phyloP scores from a whole-genome alignment of 345 rosid genomes.

The Anacardium occidentale region DNA sequence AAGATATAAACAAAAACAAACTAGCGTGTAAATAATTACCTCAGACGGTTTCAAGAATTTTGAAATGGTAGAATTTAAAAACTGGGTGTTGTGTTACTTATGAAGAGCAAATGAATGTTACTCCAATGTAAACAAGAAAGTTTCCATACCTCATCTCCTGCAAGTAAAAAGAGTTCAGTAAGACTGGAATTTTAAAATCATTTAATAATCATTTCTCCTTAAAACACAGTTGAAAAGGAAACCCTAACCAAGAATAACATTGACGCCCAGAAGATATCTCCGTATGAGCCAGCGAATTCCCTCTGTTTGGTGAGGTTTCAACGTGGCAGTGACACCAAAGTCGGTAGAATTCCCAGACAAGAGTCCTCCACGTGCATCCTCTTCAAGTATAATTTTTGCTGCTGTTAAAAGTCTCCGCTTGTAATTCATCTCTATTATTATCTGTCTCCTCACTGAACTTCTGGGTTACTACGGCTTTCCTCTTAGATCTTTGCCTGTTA shows the following conservation, averaged over 20 bases:
- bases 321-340: constrained; percentile 56
- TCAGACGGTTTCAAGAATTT: too few species aligned
- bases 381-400: constrained; percentile 43
- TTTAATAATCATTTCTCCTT: not conserved
- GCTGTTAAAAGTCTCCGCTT: constrained; percentile 62
- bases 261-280: constrained; percentile 67
- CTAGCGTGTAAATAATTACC: too few species aligned
- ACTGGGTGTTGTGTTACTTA: not conserved
- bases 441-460: too few species aligned
- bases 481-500: too few species aligned
- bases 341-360: constrained; percentile 31
- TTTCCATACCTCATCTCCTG: constrained; percentile 84
- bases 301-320: constrained; percentile 77
- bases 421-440: constrained; percentile 46
- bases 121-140: not conserved
- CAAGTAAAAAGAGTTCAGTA: constrained; percentile 25
- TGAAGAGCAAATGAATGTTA: not conserved
- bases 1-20: too few species aligned
- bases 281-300: constrained; percentile 81
- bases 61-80: too few species aligned
- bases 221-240: not conserved
- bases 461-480: too few species aligned
- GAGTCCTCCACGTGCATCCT: constrained; percentile 30
- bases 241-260: constrained; percentile 60
- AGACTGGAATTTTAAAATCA: not conserved